Conservation (phyloP, 2,329 filamentous ascomycete species). For the Trichothecium sympodiale region DNA sequence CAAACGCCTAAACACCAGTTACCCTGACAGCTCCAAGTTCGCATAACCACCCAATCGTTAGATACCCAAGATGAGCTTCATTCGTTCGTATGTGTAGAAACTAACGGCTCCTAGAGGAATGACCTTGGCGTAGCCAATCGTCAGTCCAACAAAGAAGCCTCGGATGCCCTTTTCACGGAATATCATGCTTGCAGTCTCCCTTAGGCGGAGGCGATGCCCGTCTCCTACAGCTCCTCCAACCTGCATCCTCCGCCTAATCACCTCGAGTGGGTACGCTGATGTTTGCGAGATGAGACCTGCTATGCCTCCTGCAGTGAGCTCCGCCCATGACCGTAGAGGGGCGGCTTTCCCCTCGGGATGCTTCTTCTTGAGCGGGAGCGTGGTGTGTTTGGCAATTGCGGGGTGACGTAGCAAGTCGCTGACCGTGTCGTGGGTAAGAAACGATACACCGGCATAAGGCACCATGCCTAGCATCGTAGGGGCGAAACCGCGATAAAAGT, state of each 20-base stretch:
- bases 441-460: constrained; percentile 90
- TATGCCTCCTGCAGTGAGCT: constrained; percentile 72
- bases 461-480: constrained; percentile 91
- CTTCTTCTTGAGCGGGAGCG: constrained; percentile 50
- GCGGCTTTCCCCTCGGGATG: constrained; percentile 49
- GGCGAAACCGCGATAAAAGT: constrained; percentile 92
- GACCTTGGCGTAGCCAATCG: constrained; percentile 91
- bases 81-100: constrained; percentile 56
- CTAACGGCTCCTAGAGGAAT: constrained; percentile 72
- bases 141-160: constrained; percentile 87
- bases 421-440: constrained; percentile 85
- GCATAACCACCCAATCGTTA: constrained; percentile 17
- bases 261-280: constrained; percentile 84
- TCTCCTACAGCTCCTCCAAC: constrained; percentile 91
- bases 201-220: constrained; percentile 65
- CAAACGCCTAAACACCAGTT: too few species aligned
- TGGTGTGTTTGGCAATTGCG: constrained; percentile 59
- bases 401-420: constrained; percentile 73
- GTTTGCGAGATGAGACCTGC: constrained; percentile 88
- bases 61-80: constrained; percentile 55
- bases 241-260: constrained; percentile 88
- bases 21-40: too few species aligned
- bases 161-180: constrained; percentile 61
- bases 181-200: constrained; percentile 68
- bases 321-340: constrained; percentile 73